Conservation (phyloP, 352 stramenopile genomes). For the Phytophthora lateralis region DNA sequence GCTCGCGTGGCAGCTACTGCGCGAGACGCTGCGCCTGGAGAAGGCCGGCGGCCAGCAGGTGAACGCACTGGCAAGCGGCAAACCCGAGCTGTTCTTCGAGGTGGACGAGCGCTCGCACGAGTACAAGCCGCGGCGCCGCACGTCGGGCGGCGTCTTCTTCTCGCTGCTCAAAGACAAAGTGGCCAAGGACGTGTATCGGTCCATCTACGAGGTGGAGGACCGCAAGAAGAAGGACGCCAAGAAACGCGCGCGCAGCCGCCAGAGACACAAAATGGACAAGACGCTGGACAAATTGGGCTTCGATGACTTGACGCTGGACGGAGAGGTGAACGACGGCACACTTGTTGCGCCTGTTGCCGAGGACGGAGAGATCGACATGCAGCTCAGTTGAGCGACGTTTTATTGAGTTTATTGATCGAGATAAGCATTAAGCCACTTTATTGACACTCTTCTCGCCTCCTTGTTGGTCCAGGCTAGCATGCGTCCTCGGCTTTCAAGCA, state of each 20-base stretch:
- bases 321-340: slow-evolving; percentile 9
- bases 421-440: too few relatives aligned
- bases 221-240: slow-evolving; percentile 77
- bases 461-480: too few relatives aligned
- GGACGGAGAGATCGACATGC: slow-evolving; percentile 46
- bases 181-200: slow-evolving; percentile 67
- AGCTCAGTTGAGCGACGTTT: slow-evolving; percentile 16
- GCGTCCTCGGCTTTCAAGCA: too few relatives aligned
- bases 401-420: slow-evolving; percentile 11
- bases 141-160: slow-evolving; percentile 76
- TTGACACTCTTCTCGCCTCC: not conserved
- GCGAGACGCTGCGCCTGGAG: slow-evolving; percentile 71
- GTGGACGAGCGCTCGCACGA: slow-evolving; percentile 42
- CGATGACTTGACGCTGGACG: slow-evolving; percentile 49
- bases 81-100: slow-evolving; percentile 56
- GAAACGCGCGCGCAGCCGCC: slow-evolving; percentile 52
- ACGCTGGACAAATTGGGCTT: slow-evolving; percentile 64
- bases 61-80: slow-evolving; percentile 54
- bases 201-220: slow-evolving; percentile 80
- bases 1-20: slow-evolving; percentile 61
- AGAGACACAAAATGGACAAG: slow-evolving; percentile 65
- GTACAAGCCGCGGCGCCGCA: slow-evolving; percentile 59
- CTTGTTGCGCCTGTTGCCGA: slow-evolving; percentile 24
- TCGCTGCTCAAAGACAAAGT: slow-evolving; percentile 68
- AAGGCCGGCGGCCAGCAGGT: slow-evolving; percentile 60